Base-by-base conservation (phyloP, 2,329 filamentous ascomycete genomes). In the Aureobasidium sp. region DNA sequence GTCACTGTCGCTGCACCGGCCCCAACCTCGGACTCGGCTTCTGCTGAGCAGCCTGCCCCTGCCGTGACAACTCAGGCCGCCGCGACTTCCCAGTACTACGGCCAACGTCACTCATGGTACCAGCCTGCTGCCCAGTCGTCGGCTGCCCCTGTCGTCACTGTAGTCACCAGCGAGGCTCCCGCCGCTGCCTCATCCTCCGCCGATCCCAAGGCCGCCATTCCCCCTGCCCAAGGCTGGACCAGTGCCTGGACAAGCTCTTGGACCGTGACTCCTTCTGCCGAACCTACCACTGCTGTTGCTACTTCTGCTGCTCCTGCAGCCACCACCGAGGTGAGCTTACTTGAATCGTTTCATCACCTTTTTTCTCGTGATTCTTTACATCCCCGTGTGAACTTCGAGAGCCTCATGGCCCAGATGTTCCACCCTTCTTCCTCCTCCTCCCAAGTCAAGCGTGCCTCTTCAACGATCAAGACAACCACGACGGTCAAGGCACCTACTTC, bases 1-100 rank as follows among this genome's bases (percentile, higher is more conserved):
- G 44, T 66, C 45, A 65, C 66, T 20, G 55, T 65, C 49, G 25
- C 64, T 49, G 34, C 64, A 27, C 36, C 63, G 20, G 52, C 64
- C 45, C 48, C 58, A 25, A 31, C 29, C 34, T 20, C 67, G 66
- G 5, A 41, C 15, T 41, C 39, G 39, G 8, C 17, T 20, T 5
- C 45, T n/a, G 66, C 44, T 15, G 34, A 61, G 51, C 52, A 52
- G 34, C 44, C 57, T 52, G 53, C 57, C 44, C 51, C 48, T 41
- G 61, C 53, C 34, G 51, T 58, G 29, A 42, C 64, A 3, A 36
- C 62, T 15, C 15, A 44, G 45, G 42, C 62, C 42, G 31, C 51
- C 39, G 20, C 41, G 31, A 34, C 44, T n/a, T 49, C 56, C 47
- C 51, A 56, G 52, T 34, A 44, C 27, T 34, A 56, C 39, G 39